phyloP scores from a whole-genome alignment of 805 yeast genomes.

The Candida schatavii region DNA sequence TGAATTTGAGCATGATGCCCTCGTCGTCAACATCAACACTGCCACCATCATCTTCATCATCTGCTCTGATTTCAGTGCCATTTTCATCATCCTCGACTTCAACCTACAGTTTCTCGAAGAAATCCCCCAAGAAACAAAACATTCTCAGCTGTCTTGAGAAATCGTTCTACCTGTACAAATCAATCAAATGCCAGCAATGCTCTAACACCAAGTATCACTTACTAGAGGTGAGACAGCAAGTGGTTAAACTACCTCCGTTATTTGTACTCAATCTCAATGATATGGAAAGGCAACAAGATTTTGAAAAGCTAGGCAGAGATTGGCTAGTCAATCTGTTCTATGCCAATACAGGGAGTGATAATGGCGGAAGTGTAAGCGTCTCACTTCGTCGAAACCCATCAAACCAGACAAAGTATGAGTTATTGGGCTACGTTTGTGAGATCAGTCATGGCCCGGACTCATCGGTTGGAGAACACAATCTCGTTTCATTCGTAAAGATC shows the following conservation, averaged over 20 bases:
- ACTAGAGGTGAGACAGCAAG: slow-evolving; percentile 50
- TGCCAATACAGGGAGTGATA: slow-evolving; percentile 10
- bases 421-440: slow-evolving; percentile 70
- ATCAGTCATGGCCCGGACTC: slow-evolving; percentile 46
- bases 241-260: slow-evolving; percentile 61
- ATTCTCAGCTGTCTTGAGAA: neutral
- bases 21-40: too few species aligned
- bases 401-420: slow-evolving; percentile 40
- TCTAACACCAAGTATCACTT: slow-evolving; percentile 24
- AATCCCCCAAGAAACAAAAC: neutral
- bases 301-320: slow-evolving; percentile 46
- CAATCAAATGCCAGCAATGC: slow-evolving; percentile 50
- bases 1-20: slow-evolving; percentile 26
- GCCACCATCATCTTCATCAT: neutral
- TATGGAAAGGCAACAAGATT: slow-evolving; percentile 48
- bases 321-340: slow-evolving; percentile 68
- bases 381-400: neutral
- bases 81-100: neutral
- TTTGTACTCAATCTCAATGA: slow-evolving; percentile 56
- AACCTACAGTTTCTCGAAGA: neutral
- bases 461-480: slow-evolving; percentile 46
- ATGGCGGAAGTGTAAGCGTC: neutral
- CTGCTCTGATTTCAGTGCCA: too few species aligned
- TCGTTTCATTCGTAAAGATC: slow-evolving; percentile 57
- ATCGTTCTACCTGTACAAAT: slow-evolving; percentile 35